Evolutionary conservation across 305 asterid genomes (phyloP).

Genomic region (Striga hermonthica): DNA sequence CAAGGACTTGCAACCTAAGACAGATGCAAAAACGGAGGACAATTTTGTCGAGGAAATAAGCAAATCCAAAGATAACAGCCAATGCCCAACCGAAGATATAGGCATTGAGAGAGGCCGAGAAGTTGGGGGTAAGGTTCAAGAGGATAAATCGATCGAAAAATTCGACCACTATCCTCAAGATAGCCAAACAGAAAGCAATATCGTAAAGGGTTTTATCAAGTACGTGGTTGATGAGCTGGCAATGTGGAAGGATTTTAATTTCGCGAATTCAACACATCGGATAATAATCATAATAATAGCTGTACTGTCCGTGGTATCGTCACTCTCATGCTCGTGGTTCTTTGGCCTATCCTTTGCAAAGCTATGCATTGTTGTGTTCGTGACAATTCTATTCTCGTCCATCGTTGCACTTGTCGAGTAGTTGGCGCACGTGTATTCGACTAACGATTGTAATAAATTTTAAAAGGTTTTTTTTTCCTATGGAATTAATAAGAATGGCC

Average conservation of each 20-base stretch:
- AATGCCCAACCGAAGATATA: too few species aligned
- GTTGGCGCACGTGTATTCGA: neutral
- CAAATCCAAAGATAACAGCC: constrained; percentile 32
- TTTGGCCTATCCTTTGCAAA: constrained; percentile 37
- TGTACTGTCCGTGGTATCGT: constrained; percentile 29
- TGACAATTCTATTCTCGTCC: constrained; percentile 40
- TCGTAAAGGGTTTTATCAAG: constrained; percentile 27
- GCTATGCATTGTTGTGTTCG: constrained; percentile 37
- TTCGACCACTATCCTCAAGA: neutral
- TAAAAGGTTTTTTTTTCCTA: too few species aligned
- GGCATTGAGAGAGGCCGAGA: constrained; percentile 33
- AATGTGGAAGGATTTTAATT: constrained; percentile 23
- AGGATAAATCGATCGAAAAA: constrained; percentile 28
- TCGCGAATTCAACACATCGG: constrained; percentile 16
- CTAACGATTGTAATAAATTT: too few species aligned
- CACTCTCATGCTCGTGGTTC: constrained; percentile 44
- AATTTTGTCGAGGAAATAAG: constrained; percentile 14
- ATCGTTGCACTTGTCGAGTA: constrained; percentile 17
- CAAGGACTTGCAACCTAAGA: too few species aligned
- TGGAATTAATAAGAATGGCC: too few species aligned
- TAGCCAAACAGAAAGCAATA: neutral
- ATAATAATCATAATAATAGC: constrained; percentile 27
- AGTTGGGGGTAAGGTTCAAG: constrained; percentile 35
- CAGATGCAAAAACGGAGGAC: too few species aligned
- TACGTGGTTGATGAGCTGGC: constrained; percentile 30